These are phyloP conservation scores for Diaporthe velutina DNA, from an alignment of 2,329 filamentous ascomycete species.

Conservation along the genomic window DNA sequence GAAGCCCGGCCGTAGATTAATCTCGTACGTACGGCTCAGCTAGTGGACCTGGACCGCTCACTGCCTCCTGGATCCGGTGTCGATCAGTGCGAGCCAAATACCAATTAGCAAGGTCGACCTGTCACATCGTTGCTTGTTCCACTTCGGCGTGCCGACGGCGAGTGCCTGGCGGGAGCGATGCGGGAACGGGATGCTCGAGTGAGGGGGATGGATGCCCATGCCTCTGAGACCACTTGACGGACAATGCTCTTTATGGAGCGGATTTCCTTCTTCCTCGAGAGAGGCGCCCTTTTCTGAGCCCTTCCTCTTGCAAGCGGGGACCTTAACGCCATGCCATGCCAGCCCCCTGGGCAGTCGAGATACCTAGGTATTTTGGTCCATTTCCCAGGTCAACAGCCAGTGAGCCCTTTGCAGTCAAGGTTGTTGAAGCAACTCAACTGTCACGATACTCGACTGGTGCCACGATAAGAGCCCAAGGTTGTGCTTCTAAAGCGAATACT, in stretches of 20 bases:
- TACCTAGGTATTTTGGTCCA: no score
- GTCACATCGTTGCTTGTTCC: neutral
- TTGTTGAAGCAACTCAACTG: neutral
- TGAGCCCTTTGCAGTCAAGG: neutral
- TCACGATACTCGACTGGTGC: no score
- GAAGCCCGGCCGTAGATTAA: conserved; percentile 11
- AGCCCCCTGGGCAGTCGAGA: neutral
- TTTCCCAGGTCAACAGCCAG: neutral
- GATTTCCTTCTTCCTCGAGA: no score
- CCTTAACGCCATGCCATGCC: no score
- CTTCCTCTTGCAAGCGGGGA: neutral
- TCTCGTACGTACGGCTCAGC: neutral
- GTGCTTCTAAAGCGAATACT: no score
- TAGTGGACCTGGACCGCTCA: conserved; percentile 3
- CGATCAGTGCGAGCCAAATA: conserved; percentile 17
- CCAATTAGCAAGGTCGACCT: conserved; percentile 6
- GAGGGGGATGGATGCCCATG: neutral
- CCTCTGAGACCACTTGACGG: neutral
- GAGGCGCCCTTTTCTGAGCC: neutral
- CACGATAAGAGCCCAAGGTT: no score
- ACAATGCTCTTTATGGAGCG: neutral
- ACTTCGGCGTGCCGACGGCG: conserved; percentile 7
- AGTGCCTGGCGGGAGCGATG: neutral
- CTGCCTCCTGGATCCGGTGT: conserved; percentile 19
- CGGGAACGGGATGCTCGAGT: neutral